Evolutionary conservation across 2,329 filamentous ascomycete species (phyloP).

Genomic region (Trichoderma atroviride): DNA sequence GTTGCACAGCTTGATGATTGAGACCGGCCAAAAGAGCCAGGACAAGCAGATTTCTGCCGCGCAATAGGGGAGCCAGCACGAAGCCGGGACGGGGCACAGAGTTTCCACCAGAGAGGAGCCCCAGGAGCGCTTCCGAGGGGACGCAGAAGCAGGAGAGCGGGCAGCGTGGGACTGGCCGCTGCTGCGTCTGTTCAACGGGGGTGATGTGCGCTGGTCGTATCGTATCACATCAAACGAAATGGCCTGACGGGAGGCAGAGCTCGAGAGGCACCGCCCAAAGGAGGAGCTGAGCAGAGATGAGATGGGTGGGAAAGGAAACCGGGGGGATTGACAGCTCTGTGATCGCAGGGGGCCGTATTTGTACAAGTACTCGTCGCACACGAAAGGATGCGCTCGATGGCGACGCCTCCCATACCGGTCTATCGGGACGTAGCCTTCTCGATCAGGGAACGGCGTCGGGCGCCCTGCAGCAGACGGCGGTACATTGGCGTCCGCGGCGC

Average conservation of each 20-base stretch:
- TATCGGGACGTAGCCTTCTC: conserved; percentile 19
- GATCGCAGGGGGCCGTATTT: conserved; percentile 21
- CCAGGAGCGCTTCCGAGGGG: conserved; percentile 18
- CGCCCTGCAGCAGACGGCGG: neutral
- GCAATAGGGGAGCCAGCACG: neutral
- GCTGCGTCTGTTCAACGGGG: conserved; percentile 4
- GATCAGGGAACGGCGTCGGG: conserved; percentile 10
- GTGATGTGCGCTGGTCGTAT: conserved; percentile 3
- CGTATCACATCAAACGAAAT: neutral
- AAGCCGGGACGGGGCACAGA: neutral
- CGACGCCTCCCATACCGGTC: neutral
- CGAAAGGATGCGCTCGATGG: conserved; percentile 5
- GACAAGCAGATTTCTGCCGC: neutral
- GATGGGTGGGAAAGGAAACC: conserved; percentile 25
- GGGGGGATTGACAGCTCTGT: conserved; percentile 20
- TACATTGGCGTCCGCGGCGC: neutral
- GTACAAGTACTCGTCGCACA: conserved; percentile 6
- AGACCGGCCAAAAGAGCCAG: neutral
- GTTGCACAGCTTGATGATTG: conserved; percentile 17
- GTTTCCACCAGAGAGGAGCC: conserved; percentile 17
- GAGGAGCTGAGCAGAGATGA: conserved; percentile 12
- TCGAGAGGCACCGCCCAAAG: conserved; percentile 14
- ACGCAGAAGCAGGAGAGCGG: conserved; percentile 19
- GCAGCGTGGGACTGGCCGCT: conserved; percentile 12
- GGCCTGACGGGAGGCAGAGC: neutral